Evolutionary conservation across 805 yeast species (phyloP), one percentile per base, ranked within the genome.

Genomic region (Monosporozyma servazzii): DNA sequence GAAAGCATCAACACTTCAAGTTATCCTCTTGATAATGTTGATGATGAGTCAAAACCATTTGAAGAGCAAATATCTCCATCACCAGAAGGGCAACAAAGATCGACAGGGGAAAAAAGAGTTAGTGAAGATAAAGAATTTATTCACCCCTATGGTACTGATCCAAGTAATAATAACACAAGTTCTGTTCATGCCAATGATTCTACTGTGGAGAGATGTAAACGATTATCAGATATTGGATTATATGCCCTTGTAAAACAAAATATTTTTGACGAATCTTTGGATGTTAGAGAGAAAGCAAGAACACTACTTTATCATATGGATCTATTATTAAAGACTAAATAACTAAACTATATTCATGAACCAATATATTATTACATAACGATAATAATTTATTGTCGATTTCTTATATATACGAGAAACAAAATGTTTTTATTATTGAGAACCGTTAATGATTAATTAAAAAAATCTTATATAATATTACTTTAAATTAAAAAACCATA

Each of bases 251-350:
- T 66, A 6, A 60, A 63, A 53, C 52, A 58, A 17, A 65, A 64
- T 25, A 55, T 61, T 1, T 57, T 59, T 18, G 66, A 61, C 41
- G 62, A 58, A 18, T 54, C 64, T 7, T 51, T 64, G 13, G 53
- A 61, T 37, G 67, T 64, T 3, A 58, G 65, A 49, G 69, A 66
- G 42, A 65, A 65, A 50, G 66, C 70, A 9, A 60, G 64, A 48
- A 60, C 64, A 3, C 54, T 66, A 21, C 52, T 62, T 17, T 63
- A 59, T 52, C 66, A 64, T 41, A 64, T 66, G 68, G 67, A 64
- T 50, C 44, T 57, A n/a, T 51, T 64, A 41, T 50, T 65, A 30
- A 40, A 49, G 33, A 39, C 27, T 39, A 17, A 13, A 27, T 18
- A 27, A 13, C 3, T 15, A 29, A 15, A 13, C n/a, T 33, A 13